A percentile compares a stretch with the other conserved stretches of the same genome.
phyloP scores from a whole-genome alignment of 169 alveolate species.

The Cryptosporidium meleagridis region DNA sequence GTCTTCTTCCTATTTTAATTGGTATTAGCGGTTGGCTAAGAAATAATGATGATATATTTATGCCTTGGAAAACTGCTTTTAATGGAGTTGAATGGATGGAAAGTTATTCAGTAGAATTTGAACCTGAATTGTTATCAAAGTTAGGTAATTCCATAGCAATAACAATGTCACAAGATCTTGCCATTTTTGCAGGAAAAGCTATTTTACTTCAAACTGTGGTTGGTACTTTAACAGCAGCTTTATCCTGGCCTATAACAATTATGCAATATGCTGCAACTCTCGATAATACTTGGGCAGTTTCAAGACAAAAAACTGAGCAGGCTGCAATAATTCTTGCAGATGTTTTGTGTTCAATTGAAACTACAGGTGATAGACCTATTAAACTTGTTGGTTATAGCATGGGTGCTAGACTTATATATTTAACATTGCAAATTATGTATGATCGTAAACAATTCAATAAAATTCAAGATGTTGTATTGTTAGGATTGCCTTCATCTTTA shows the following conservation, averaged over 20 bases:
- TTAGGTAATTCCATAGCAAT: slow-evolving; percentile 46
- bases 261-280: slow-evolving; percentile 88
- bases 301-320: slow-evolving; percentile 88
- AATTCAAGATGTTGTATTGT: slow-evolving; percentile 87
- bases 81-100: slow-evolving; percentile 75
- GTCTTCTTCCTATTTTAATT: slow-evolving; percentile 55
- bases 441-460: slow-evolving; percentile 79
- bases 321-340: slow-evolving; percentile 90
- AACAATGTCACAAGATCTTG: slow-evolving; percentile 75
- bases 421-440: slow-evolving; percentile 86
- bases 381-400: slow-evolving; percentile 90
- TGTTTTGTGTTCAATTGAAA: slow-evolving; percentile 78
- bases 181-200: slow-evolving; percentile 74
- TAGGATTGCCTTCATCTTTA: slow-evolving; percentile 90
- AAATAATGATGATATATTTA: slow-evolving; percentile 28
- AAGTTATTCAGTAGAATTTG: slow-evolving; percentile 55
- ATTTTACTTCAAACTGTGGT: slow-evolving; percentile 63
- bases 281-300: slow-evolving; percentile 89
- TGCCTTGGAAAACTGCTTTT: slow-evolving; percentile 57
- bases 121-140: slow-evolving; percentile 55
- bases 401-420: slow-evolving; percentile 91
- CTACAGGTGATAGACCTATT: slow-evolving; percentile 91
- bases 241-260: slow-evolving; percentile 89
- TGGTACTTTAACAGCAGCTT: slow-evolving; percentile 59
- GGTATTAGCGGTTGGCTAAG: slow-evolving; percentile 73